A percentile compares a stretch with the other conserved stretches of the same genome.
These are phyloP conservation scores for Phytopythium mirpurense DNA, from an alignment of 352 stramenopile species.

Conservation along the genomic window DNA sequence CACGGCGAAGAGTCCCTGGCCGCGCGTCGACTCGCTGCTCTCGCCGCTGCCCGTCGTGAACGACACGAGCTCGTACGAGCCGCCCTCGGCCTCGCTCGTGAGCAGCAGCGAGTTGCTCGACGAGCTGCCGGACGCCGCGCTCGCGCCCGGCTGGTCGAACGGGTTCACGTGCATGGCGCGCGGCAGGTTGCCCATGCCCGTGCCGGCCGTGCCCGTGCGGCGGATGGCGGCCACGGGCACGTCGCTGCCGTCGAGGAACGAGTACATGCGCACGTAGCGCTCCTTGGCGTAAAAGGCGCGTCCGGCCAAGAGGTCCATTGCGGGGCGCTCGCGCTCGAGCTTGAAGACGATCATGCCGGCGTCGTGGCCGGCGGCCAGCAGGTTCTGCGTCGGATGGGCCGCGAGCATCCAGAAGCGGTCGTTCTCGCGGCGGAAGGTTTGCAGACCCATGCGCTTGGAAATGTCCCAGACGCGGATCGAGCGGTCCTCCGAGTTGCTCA, in stretches of 20 bases:
- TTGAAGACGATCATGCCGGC: conserved; percentile 99
- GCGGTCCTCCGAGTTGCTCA: conserved; percentile 99
- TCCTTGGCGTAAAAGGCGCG: conserved; percentile 97
- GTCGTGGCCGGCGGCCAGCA: conserved; percentile 98
- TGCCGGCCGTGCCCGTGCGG: conserved; percentile 57
- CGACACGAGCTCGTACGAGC: conserved; percentile 97
- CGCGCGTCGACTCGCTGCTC: conserved; percentile 91
- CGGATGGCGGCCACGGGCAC: conserved; percentile 69
- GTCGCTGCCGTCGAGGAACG: conserved; percentile 85
- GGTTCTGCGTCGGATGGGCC: conserved; percentile 95
- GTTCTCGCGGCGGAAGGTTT: conserved; percentile 98
- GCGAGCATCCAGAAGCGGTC: conserved; percentile 99
- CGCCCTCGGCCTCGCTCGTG: conserved; percentile 94
- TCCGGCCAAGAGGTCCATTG: conserved; percentile 86
- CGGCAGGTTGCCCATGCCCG: conserved; percentile 91
- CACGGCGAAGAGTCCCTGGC: conserved; percentile 92
- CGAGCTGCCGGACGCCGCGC: conserved; percentile 13
- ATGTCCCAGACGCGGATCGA: conserved; percentile 99
- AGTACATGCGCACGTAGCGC: conserved; percentile 96
- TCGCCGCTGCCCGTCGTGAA: conserved; percentile 85
- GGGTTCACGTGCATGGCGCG: conserved; percentile 95
- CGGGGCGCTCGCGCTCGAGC: conserved; percentile 94
- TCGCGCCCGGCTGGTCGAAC: conserved; percentile 89
- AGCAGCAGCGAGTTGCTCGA: conserved; percentile 91
- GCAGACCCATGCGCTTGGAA: conserved; percentile 97